Evolutionary conservation across 2,329 filamentous ascomycete species (phyloP).

Genomic region (Gnomoniopsis sp.): DNA sequence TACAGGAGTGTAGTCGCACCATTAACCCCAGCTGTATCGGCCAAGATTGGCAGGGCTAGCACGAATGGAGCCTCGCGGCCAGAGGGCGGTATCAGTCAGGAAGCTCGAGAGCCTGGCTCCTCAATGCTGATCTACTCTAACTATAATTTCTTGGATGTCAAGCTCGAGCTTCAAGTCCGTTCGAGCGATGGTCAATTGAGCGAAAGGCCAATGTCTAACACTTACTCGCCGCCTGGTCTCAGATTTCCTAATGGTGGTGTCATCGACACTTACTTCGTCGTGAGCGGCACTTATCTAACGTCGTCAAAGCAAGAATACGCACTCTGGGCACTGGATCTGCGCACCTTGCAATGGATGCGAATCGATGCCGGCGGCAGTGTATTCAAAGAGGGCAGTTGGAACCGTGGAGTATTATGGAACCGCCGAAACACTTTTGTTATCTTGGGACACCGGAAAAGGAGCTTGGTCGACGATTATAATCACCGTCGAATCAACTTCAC

Average conservation of each 20-base stretch:
- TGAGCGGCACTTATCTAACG: constrained; percentile 94
- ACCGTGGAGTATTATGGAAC: constrained; percentile 89
- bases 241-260: constrained; percentile 95
- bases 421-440: constrained; percentile 94
- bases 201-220: constrained; percentile 85
- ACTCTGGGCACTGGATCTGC: constrained; percentile 88
- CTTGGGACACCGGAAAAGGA: constrained; percentile 87
- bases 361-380: constrained; percentile 94
- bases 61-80: constrained; percentile 36
- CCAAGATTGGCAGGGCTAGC: constrained; percentile 63
- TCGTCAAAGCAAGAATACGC: constrained; percentile 98
- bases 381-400: constrained; percentile 97
- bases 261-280: constrained; percentile 93
- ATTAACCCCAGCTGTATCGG: constrained; percentile 62
- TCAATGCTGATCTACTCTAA: constrained; percentile 98
- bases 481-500: constrained; percentile 96
- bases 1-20: constrained; percentile 95
- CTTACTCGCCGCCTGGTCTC: constrained; percentile 84
- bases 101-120: constrained; percentile 55
- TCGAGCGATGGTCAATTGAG: constrained; percentile 77
- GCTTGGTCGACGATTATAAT: constrained; percentile 95
- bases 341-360: constrained; percentile 86
- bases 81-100: constrained; percentile 49
- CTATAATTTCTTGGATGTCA: constrained; percentile 97
- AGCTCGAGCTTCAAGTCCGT: constrained; percentile 87